A percentile compares a stretch with the other conserved stretches of the same genome.
These are phyloP conservation scores for Gossypium laxum DNA, from an alignment of 441 rosid genomes.

Conservation along the genomic window DNA sequence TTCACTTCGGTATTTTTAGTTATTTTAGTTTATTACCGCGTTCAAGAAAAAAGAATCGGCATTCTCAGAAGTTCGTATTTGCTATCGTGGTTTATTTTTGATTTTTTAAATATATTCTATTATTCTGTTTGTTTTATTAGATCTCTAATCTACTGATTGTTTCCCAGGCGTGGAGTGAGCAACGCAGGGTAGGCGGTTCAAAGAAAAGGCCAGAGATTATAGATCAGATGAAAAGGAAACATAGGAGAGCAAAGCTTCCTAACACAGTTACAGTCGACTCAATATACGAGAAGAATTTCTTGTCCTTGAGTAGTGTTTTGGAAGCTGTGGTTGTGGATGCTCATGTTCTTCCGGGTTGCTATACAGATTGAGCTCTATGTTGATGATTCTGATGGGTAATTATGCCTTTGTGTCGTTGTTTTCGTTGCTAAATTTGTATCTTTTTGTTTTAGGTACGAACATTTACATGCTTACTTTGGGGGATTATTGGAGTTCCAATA, in stretches of 20 bases:
- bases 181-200: constrained; percentile 37
- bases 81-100: neutral
- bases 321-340: constrained; percentile 67
- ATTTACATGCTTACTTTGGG: constrained; percentile 83
- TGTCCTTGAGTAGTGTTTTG: constrained; percentile 56
- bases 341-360: constrained; percentile 59
- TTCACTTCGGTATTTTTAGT: neutral
- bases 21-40: neutral
- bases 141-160: neutral
- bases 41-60: neutral
- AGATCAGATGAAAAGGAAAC: constrained; percentile 50
- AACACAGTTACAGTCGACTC: constrained; percentile 68
- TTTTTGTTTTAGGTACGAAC: constrained; percentile 53
- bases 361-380: neutral
- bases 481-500: constrained; percentile 91
- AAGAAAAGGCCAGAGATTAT: constrained; percentile 64
- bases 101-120: neutral
- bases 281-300: constrained; percentile 67
- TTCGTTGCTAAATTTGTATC: constrained; percentile 1
- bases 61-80: neutral
- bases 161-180: constrained; percentile 70
- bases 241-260: constrained; percentile 56
- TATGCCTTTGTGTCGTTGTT: neutral
- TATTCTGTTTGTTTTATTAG: neutral
- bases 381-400: neutral